Evolutionary conservation across 352 stramenopile species (phyloP), one percentile per base, ranked within the genome.

Genomic region (Phytopythium oedochilum): DNA sequence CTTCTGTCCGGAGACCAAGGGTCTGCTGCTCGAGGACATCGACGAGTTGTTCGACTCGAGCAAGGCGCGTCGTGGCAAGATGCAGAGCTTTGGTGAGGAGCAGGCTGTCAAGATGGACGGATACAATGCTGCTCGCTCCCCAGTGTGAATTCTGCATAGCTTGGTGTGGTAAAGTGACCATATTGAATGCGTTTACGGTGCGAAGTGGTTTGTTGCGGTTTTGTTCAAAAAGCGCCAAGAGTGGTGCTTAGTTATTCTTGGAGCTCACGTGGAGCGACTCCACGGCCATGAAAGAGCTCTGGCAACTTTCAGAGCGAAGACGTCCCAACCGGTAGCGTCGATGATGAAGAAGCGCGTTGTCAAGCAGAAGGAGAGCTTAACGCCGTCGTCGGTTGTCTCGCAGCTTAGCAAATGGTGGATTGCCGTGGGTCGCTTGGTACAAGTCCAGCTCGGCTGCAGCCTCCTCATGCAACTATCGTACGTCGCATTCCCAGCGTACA

Each of bases 391-490:
- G 8, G n/a, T 20, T 11, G 22, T 5, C 6, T 9, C 12, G 10
- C 53, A 55, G 17, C 49, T 66, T 42, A 53, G 66, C 18, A 72
- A 75, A 8, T 88, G 70, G 71, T 88, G 73, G 73, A 68, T 61
- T 12, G 29, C 50, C 17, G 56, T 86, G 2, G 50, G 68, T 20
- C 71, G 71, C 1, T 48, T 78, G 5, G 65, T 84, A 23, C 20
- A 71, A 42, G 53, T 77, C 20, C 80, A 88, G 57, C 75, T 90
- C 32, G 60, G 59, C 17, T 85, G 69, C 32, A 75, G 73, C 25
- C 50, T 88, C 20, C 56, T 93, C 42, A 87, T 91, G 78, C 80
- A 93, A 61, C 63, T 91, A 12, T 87, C 83, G 36, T 92, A 92
- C 59, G 80, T 92, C 28, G 83, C 83, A 5, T 92, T 91, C 42